phyloP scores from a whole-genome alignment of 2,329 filamentous ascomycete species.

The Albifimbria verrucaria region DNA sequence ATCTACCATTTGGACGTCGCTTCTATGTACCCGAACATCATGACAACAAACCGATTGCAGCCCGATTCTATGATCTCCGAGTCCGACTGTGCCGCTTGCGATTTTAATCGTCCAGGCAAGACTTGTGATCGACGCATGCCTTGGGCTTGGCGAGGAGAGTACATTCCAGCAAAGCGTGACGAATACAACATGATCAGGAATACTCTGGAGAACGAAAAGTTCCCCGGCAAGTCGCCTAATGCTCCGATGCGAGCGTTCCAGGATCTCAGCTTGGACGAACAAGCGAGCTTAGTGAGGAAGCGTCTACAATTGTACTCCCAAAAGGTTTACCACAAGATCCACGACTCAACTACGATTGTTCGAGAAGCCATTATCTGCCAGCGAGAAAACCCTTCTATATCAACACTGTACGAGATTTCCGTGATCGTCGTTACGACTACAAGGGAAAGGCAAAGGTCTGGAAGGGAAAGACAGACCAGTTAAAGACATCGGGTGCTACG shows the following conservation, averaged over 20 bases:
- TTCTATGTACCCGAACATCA: conserved; percentile 99
- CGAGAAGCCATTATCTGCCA: conserved; percentile 98
- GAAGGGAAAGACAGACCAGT: conserved; percentile 90
- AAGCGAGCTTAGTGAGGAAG: conserved; percentile 76
- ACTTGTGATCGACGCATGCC: conserved; percentile 92
- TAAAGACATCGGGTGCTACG: conserved; percentile 79
- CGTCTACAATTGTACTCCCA: conserved; percentile 90
- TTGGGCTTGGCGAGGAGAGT: conserved; percentile 98
- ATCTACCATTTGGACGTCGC: conserved; percentile 99
- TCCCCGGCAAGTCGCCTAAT: conserved; percentile 75
- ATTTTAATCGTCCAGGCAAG: conserved; percentile 96
- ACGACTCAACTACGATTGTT: conserved; percentile 87
- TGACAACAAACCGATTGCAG: conserved; percentile 97
- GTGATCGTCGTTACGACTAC: conserved; percentile 96
- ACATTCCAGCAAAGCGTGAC: conserved; percentile 89
- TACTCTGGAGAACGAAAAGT: conserved; percentile 86
- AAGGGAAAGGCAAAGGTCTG: conserved; percentile 97
- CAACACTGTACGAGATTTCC: conserved; percentile 91
- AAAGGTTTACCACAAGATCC: conserved; percentile 99
- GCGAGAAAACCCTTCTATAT: conserved; percentile 97
- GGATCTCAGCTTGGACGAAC: conserved; percentile 78
- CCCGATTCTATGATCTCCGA: conserved; percentile 99
- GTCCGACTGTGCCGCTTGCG: conserved; percentile 92
- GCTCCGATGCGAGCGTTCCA: conserved; percentile 72
- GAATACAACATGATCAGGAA: conserved; percentile 99